Base-by-base conservation (phyloP, 306 rosid species). In the Cicer yamashitae region DNA sequence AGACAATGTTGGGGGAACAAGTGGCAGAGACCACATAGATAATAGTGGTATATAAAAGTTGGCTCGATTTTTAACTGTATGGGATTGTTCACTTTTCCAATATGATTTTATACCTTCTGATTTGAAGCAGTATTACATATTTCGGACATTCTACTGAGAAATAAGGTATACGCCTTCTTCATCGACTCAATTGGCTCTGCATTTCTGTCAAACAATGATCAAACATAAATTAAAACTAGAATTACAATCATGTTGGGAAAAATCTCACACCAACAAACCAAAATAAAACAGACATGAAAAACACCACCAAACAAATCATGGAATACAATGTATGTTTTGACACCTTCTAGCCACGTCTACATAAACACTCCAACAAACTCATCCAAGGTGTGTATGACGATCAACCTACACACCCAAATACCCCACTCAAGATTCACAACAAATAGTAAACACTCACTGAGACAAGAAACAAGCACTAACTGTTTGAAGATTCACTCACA, bases 141-240 rank as follows among this genome's bases (percentile, higher is more conserved):
- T 76, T 84, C 87, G 76, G 89, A 87, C 77, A 94, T 65, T 63
- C 98, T 83, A 52, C 74, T 81, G 68, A 90, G 89, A 84, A 87
- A 94, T 70, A 87, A 87, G 34, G 76, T 61, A 25, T 77, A 76
- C 0, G 96, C 97, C 86, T 86, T 89, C 81, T 84, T 82, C 87
- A 90, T 44, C 93, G 82, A 87, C 72, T 87, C 91, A 76, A 83
- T 62, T 20, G 97, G 98, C 78, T 87, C 85, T 1, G 97, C 97
- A 74, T 94, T 90, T 84, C 98, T 90, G 70, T 71, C 48, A 11
- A 54, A 45, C 70, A 71, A 76, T 14, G 77, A 53, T 60, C 81
- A 76, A 67, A 79, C 44, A 50, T 60, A 70, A 3, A 30, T 30
- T 30, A 30, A 86, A 34, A 67, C 37, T 37, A 64, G 66, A 70